Base-by-base conservation (phyloP, 257 asterid species). In the Apocynum venetum region DNA sequence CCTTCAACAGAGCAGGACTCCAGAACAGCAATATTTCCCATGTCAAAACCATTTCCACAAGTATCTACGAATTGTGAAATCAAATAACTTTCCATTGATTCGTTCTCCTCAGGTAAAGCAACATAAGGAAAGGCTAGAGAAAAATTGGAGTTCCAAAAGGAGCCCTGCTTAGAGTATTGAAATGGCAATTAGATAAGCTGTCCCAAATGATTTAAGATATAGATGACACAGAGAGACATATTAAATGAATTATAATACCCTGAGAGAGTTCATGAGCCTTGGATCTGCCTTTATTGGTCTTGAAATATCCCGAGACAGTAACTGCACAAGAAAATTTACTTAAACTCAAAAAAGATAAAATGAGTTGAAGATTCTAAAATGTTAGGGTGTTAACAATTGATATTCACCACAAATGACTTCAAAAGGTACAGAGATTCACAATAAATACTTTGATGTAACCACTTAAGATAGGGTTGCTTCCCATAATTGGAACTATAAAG, bases 121-220 rank as follows among this genome's bases (percentile, higher is more conserved):
- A 93, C 80, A 70, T 90, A 96, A 13, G 99, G 99, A 81, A 89
- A 96, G 65, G 96, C 98, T 80, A 93, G 59, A 63, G 99, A 96
- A 84, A 82, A 89, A 83, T 84, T 93, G 86, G 99, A 87, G 86
- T 86, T 90, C 76, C 84, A 83, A 80, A 89, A 86, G 47, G 96
- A 84, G 76, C 71, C 97, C 99, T 96, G 84, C 52, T 75, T 86
- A 81, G 44, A 48, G 41, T 77, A 82, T 76, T 75, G 80, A 84
- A 68, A 77, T 49, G 76, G 60, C 65, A 36, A 78, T 79, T 59
- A 81, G 63, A 46, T 17, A 68, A 68, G 73, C 25, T 43, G 6
- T 19, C 6, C 53, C 53, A 19, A 63, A 35, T 1, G 19, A 36
- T 68, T 68, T 68, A 48, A 68, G 38, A 68, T 19, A 43, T 36